Conservation (phyloP, 2,329 filamentous ascomycete genomes). For the Colletotrichum paranaense region DNA sequence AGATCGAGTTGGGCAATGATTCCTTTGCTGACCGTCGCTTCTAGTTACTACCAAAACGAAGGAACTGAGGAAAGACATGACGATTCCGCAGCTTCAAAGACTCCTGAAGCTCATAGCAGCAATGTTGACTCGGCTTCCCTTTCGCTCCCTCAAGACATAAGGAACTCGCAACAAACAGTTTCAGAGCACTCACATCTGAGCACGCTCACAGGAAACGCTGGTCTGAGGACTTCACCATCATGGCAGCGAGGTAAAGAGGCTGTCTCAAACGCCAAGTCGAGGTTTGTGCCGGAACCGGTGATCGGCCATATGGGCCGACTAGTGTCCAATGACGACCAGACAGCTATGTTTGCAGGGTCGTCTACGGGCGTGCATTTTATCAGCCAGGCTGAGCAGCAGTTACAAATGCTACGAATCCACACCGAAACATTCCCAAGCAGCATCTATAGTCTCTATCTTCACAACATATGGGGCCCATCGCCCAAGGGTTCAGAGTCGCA, state of each 20-base stretch:
- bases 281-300: slow-evolving; percentile 28
- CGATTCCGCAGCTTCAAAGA: not conserved
- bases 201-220: not conserved
- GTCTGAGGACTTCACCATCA: not conserved
- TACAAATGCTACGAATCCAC: slow-evolving; percentile 39
- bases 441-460: slow-evolving; percentile 39
- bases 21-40: not conserved
- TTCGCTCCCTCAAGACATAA: not conserved
- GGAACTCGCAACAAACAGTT: not conserved
- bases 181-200: not conserved
- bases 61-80: slow-evolving; percentile 7
- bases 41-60: slow-evolving; percentile 30
- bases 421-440: slow-evolving; percentile 40
- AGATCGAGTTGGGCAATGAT: too few species aligned
- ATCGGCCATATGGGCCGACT: slow-evolving; percentile 42
- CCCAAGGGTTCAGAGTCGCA: not conserved
- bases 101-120: not conserved
- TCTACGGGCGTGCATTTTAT: slow-evolving; percentile 43
- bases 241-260: not conserved
- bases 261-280: not conserved
- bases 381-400: slow-evolving; percentile 41
- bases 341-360: slow-evolving; percentile 41
- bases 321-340: slow-evolving; percentile 37
- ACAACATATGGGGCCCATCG: slow-evolving; percentile 36
- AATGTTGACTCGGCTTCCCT: not conserved